Conservation (phyloP, 306 rosid genomes). For the Herpetospermum pedunculosum region DNA sequence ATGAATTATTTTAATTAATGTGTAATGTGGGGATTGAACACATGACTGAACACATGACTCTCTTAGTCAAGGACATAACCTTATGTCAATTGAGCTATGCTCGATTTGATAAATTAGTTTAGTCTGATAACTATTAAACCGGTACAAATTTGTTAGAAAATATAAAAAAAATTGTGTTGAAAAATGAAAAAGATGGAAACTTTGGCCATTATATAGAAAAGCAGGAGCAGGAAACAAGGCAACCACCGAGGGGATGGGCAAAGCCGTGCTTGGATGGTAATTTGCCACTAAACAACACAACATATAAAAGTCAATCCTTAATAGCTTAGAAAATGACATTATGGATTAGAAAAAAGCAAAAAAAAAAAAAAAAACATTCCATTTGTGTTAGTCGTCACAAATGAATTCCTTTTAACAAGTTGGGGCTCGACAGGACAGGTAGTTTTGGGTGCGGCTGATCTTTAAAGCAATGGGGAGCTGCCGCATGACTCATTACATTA, state of each 20-base stretch:
- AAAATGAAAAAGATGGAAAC: too few relatives aligned
- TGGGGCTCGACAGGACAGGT: not conserved
- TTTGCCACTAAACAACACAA: not conserved
- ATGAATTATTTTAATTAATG: too few relatives aligned
- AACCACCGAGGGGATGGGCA: too few relatives aligned
- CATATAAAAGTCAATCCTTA: not conserved
- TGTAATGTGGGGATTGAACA: too few relatives aligned
- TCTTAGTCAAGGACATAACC: too few relatives aligned
- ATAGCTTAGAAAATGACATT: not conserved
- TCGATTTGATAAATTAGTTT: too few relatives aligned
- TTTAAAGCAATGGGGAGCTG: not conserved
- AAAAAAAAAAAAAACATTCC: not conserved
- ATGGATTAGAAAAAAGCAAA: not conserved
- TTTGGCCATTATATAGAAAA: not conserved
- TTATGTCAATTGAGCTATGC: too few relatives aligned
- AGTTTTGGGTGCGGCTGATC: not conserved
- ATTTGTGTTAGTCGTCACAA: not conserved
- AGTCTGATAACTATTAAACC: too few relatives aligned
- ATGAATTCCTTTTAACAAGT: not conserved
- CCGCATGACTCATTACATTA: not conserved
- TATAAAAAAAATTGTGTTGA: too few relatives aligned
- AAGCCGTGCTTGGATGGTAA: not conserved
- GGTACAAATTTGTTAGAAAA: too few relatives aligned
- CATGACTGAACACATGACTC: too few relatives aligned
- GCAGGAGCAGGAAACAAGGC: not conserved